Conservation (phyloP, 352 stramenopile genomes). For the Phytopythium vexans region DNA sequence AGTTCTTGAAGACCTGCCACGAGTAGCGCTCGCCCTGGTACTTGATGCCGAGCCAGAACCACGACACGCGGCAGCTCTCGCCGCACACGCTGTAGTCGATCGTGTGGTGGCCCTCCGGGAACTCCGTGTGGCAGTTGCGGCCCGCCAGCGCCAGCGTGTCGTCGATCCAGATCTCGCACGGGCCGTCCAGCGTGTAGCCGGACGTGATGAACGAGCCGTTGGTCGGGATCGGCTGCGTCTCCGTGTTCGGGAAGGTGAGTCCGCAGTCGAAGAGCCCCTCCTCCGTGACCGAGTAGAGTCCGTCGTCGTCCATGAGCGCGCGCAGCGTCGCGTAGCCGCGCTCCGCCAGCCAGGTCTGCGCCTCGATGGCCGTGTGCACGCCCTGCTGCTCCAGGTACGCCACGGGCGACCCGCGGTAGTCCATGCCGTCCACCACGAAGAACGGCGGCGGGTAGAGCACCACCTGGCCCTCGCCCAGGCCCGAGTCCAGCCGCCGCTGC, state of each 20-base stretch:
- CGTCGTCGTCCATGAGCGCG: conserved; percentile 53
- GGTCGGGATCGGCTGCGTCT: conserved; percentile 42
- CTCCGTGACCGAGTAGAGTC: conserved; percentile 42
- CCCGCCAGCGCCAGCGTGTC: conserved; percentile 32
- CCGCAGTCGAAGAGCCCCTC: conserved; percentile 54
- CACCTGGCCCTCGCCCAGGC: conserved; percentile 41
- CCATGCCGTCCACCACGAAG: conserved; percentile 50
- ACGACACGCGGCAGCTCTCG: conserved; percentile 35
- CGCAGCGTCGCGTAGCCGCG: conserved; percentile 42
- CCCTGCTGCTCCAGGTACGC: conserved; percentile 54
- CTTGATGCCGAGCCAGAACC: conserved; percentile 58
- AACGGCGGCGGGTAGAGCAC: conserved; percentile 42
- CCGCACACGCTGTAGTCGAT: conserved; percentile 53
- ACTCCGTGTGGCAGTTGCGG: conserved; percentile 43
- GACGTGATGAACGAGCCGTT: conserved; percentile 40
- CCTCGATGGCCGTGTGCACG: conserved; percentile 42
- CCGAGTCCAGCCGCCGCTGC: conserved; percentile 12
- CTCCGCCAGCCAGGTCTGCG: conserved; percentile 30
- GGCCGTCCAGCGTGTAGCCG: conserved; percentile 55
- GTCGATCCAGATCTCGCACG: conserved; percentile 59
- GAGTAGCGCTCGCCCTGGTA: conserved; percentile 48
- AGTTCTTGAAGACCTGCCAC: conserved; percentile 70
- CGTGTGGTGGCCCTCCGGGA: conserved; percentile 27
- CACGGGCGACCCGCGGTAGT: conserved; percentile 32
- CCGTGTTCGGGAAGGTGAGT: conserved; percentile 36